Evolutionary conservation across 805 yeast genomes (phyloP).

Genomic region (Yarrowia sp.): DNA sequence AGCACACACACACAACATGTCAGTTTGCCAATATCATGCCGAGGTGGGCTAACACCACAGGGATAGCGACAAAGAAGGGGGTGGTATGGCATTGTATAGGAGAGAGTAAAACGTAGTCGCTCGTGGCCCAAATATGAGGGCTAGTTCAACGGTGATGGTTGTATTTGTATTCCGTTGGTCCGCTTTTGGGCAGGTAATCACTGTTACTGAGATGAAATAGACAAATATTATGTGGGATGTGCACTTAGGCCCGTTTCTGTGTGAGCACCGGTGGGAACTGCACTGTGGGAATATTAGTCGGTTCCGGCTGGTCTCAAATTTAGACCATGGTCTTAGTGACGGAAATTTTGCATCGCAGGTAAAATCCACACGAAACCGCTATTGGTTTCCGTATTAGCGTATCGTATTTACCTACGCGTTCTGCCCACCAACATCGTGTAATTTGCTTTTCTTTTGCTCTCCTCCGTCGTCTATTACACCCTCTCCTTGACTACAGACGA

Average conservation of each 20-base stretch:
- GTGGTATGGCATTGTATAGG: background rate
- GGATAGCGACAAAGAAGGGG: constrained; percentile 19
- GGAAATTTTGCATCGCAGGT: background rate
- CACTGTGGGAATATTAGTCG: constrained; percentile 2
- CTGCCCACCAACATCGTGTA: constrained; percentile 1
- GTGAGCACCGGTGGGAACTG: background rate
- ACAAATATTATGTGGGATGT: constrained; percentile 5
- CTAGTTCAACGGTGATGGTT: background rate
- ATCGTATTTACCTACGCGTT: background rate
- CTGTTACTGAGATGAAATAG: too few relatives aligned
- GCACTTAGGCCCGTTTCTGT: background rate
- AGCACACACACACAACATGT: constrained; percentile 6
- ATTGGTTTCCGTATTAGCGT: too few relatives aligned
- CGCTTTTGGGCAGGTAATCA: background rate
- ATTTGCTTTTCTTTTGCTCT: background rate
- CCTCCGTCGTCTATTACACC: too few relatives aligned
- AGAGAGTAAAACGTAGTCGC: background rate
- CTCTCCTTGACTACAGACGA: background rate
- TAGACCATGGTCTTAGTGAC: constrained; percentile 8
- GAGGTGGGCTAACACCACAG: constrained; percentile 27
- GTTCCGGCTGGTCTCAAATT: constrained; percentile 33
- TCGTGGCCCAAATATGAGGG: background rate
- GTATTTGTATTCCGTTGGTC: background rate
- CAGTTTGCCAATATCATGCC: constrained; percentile 7
- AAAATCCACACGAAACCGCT: background rate